Evolutionary conservation across 2,329 filamentous ascomycete species (phyloP).

Genomic region (Fonsecaea erecta): DNA sequence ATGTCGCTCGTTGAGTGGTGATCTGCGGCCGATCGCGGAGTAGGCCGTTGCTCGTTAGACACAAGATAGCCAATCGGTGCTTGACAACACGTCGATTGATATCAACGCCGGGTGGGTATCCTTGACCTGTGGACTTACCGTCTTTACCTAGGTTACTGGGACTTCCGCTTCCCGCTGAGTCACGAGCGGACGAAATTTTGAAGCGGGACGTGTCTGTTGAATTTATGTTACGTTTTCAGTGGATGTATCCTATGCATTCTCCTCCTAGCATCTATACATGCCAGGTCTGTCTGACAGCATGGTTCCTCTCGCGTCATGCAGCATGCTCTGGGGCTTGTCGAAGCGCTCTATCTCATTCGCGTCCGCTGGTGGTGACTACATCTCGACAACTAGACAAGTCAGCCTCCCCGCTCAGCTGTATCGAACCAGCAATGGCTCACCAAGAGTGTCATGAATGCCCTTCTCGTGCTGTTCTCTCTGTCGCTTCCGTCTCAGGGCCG

Average conservation of each 20-base stretch:
- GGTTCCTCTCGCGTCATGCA: too few relatives aligned
- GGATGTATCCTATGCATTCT: too few relatives aligned
- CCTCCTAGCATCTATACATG: background rate
- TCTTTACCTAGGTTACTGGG: background rate
- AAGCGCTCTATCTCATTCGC: too few relatives aligned
- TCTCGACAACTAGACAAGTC: background rate
- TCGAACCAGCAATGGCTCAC: background rate
- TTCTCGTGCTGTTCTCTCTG: slow-evolving; percentile 13
- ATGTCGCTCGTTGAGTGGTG: background rate
- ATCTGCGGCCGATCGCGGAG: background rate
- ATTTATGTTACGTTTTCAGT: background rate
- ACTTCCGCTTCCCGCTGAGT: background rate
- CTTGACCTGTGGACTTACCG: too few relatives aligned
- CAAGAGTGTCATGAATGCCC: slow-evolving; percentile 13
- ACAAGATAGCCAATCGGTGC: background rate
- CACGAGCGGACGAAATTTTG: background rate
- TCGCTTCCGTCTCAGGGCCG: slow-evolving; percentile 4
- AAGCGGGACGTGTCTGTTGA: background rate
- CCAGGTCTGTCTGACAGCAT: too few relatives aligned
- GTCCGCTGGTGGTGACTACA: background rate
- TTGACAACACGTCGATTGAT: background rate
- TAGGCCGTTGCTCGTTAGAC: background rate
- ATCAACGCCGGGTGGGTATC: background rate
- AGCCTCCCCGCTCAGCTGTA: background rate
- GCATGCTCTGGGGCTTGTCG: too few relatives aligned